phyloP scores from a whole-genome alignment of 768 basidiomycete species.

The Auricularia auricula-judae region DNA sequence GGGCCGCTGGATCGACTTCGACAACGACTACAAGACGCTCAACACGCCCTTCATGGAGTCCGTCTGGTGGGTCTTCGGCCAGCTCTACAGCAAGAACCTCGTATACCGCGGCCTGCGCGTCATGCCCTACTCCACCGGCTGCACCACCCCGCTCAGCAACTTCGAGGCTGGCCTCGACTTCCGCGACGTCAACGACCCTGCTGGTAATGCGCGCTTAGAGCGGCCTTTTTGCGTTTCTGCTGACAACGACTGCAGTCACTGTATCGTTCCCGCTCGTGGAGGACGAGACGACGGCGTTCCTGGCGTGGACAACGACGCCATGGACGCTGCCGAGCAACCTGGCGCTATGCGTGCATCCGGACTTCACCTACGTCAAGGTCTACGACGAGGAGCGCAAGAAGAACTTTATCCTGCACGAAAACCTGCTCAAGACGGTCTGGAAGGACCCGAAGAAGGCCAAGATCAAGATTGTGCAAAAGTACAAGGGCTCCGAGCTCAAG shows the following conservation, averaged over 20 bases:
- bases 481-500: constrained; percentile 86
- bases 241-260: constrained; percentile 44
- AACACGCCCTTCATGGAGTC: constrained; percentile 93
- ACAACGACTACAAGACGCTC: constrained; percentile 98
- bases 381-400: constrained; percentile 76
- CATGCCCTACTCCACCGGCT: constrained; percentile 97
- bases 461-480: constrained; percentile 81
- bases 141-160: constrained; percentile 92
- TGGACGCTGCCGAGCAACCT: constrained; percentile 98
- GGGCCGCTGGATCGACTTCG: constrained; percentile 99
- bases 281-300: constrained; percentile 77
- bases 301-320: constrained; percentile 99
- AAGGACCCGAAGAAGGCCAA: constrained; percentile 97
- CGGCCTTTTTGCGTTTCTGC: background rate
- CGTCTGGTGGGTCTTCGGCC: constrained; percentile 97
- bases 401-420: constrained; percentile 89
- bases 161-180: constrained; percentile 94
- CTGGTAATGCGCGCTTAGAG: constrained; percentile 37
- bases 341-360: constrained; percentile 90
- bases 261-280: constrained; percentile 89
- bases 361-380: constrained; percentile 93
- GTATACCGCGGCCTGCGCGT: constrained; percentile 91
- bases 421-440: constrained; percentile 76
- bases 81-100: constrained; percentile 84
- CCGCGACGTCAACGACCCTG: constrained; percentile 88